Percentiles rank a stretch among this genome's conserved stretches.
Conservation (phyloP, 2,329 filamentous ascomycete species). For the Daldinia sp. region DNA sequence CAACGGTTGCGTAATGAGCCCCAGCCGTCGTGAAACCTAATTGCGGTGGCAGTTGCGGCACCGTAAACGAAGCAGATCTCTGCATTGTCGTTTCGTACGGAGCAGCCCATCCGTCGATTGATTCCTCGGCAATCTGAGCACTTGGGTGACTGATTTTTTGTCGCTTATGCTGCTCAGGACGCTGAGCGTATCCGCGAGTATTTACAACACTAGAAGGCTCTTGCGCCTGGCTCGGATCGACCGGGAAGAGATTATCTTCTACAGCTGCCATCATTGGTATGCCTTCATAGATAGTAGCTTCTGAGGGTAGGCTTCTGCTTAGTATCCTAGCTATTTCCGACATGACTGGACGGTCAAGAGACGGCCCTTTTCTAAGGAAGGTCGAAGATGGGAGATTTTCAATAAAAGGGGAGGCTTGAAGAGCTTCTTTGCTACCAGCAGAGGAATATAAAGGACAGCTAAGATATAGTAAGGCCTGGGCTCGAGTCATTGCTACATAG, state of each 20-base stretch:
- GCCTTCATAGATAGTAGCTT: slow-evolving; percentile 65
- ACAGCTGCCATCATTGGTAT: slow-evolving; percentile 66
- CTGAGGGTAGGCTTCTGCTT: slow-evolving; percentile 68
- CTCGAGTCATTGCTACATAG: slow-evolving; percentile 97
- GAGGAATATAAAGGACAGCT: slow-evolving; percentile 81
- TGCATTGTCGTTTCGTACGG: slow-evolving; percentile 73
- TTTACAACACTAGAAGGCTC: slow-evolving; percentile 45
- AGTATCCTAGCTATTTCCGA: slow-evolving; percentile 79
- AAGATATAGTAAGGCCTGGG: slow-evolving; percentile 86
- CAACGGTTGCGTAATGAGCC: slow-evolving; percentile 61
- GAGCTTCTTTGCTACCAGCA: slow-evolving; percentile 61
- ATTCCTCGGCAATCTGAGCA: slow-evolving; percentile 56
- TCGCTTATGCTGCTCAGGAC: slow-evolving; percentile 45
- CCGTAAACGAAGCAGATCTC: slow-evolving; percentile 67
- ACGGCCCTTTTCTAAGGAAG: slow-evolving; percentile 72
- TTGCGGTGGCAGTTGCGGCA: slow-evolving; percentile 58
- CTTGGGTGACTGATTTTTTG: slow-evolving; percentile 50
- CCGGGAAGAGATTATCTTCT: slow-evolving; percentile 77
- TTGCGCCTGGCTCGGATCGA: slow-evolving; percentile 67
- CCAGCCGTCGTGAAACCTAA: slow-evolving; percentile 73
- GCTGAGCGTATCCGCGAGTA: slow-evolving; percentile 20
- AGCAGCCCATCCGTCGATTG: slow-evolving; percentile 52
- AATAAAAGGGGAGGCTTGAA: slow-evolving; percentile 79
- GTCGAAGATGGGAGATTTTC: slow-evolving; percentile 55
- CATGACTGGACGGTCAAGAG: slow-evolving; percentile 72